Evolutionary conservation across 2,329 filamentous ascomycete species (phyloP), one percentile per base, ranked within the genome.

Genomic region (Monosporascus cannonballus): DNA sequence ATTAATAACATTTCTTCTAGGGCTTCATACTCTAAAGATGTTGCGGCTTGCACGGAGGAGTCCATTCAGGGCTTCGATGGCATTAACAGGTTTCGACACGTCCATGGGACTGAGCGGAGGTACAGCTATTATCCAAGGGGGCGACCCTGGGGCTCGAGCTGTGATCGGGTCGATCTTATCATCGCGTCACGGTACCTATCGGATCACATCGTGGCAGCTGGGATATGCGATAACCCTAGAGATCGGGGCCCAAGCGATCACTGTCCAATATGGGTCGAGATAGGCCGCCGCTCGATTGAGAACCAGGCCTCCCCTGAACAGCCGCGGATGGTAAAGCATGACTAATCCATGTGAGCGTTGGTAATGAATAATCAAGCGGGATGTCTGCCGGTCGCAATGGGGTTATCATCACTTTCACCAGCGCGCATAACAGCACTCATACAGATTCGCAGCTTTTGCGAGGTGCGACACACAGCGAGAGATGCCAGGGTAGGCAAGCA

Each of bases 191-290:
- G 57, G 48, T 54, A 47, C 1, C 56, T 78, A 9, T 69, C 57
- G 44, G 50, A 59, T 6, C 50, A 47, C 6, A 60, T 70, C 25
- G 8, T 60, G 2, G 56, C 54, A 15, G 64, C 66, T 6, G 65
- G 62, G 4, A 69, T 70, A 6, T 58, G 71, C 51, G 69, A 75
- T 25, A 66, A 66, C 37, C 65, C 67, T 4, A 59, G 62, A 54
- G 78, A 80, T 54, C 67, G 78, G 39, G 77, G 76, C 1, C 69
- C 73, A 2, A 80, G 77, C 61, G 78, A 81, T 64, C 78, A 81
- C 67, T 76, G 78, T 17, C 77, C 78, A 0, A 60, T 83, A 6
- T 78, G 70, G 69, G 71, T 73, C 18, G 65, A 66, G 39, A 48
- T 69, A 41, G 53, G 54, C 38, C 3, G 18, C 18, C 38, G 30